Evolutionary conservation across 2,329 filamentous ascomycete species (phyloP).

Genomic region (Cyphellophora attinorum): DNA sequence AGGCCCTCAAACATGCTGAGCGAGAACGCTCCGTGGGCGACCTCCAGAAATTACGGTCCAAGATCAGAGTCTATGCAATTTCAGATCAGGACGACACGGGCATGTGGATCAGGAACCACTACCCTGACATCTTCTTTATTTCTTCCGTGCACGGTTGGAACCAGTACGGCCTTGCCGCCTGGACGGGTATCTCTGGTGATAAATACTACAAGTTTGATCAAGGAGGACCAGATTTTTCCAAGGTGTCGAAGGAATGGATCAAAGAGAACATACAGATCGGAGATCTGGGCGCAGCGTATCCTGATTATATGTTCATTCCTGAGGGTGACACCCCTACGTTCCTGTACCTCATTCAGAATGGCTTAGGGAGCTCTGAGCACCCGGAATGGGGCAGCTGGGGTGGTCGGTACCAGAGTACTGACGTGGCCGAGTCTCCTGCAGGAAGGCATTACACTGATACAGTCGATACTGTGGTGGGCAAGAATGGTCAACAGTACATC

Average conservation of each 20-base stretch:
- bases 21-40: slow-evolving; percentile 21
- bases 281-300: slow-evolving; percentile 36
- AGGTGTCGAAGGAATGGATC: slow-evolving; percentile 43
- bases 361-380: slow-evolving; percentile 27
- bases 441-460: slow-evolving; percentile 22
- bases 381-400: slow-evolving; percentile 36
- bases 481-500: slow-evolving; percentile 22
- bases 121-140: slow-evolving; percentile 48
- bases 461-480: slow-evolving; percentile 25
- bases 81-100: slow-evolving; percentile 52
- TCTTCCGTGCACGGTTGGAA: slow-evolving; percentile 47
- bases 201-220: slow-evolving; percentile 37
- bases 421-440: slow-evolving; percentile 9
- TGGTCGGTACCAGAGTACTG: slow-evolving; percentile 26
- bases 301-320: slow-evolving; percentile 40
- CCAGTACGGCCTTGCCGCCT: slow-evolving; percentile 44
- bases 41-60: slow-evolving; percentile 27
- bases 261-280: slow-evolving; percentile 45
- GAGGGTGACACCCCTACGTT: slow-evolving; percentile 42
- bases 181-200: slow-evolving; percentile 48
- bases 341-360: slow-evolving; percentile 33
- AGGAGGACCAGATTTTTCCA: slow-evolving; percentile 38
- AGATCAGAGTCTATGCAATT: slow-evolving; percentile 45
- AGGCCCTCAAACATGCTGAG: slow-evolving; percentile 35
- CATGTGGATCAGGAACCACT: slow-evolving; percentile 45